A percentile compares a stretch with the other conserved stretches of the same genome.
Evolutionary conservation across 2,329 filamentous ascomycete genomes (phyloP).

Genomic region (Xylaria sp.): DNA sequence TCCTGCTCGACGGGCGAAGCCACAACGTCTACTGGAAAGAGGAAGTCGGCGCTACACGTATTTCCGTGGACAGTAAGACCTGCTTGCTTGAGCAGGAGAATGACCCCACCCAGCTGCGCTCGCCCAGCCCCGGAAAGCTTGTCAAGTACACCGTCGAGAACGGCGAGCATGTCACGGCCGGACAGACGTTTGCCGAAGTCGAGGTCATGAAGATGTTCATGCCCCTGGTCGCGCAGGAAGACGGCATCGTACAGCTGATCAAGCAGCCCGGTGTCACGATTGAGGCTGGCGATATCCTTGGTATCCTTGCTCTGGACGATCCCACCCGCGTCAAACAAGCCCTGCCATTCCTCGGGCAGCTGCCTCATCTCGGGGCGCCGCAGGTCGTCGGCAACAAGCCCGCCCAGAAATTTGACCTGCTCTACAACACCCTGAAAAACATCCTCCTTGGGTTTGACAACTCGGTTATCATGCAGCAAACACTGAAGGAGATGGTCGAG

Average conservation of each 20-base stretch:
- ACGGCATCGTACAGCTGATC: slow-evolving; percentile 95
- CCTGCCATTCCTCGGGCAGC: slow-evolving; percentile 86
- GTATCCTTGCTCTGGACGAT: slow-evolving; percentile 93
- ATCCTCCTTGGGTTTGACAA: slow-evolving; percentile 96
- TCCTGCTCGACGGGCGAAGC: slow-evolving; percentile 87
- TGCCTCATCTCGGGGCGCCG: slow-evolving; percentile 83
- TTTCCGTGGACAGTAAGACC: slow-evolving; percentile 98
- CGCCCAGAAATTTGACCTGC: slow-evolving; percentile 79
- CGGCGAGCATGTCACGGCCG: slow-evolving; percentile 87
- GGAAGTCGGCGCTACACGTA: slow-evolving; percentile 90
- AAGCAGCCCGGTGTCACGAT: slow-evolving; percentile 99
- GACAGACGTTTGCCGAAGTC: slow-evolving; percentile 92
- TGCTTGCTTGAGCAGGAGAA: slow-evolving; percentile 98
- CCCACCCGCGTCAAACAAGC: slow-evolving; percentile 96
- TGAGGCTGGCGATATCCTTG: slow-evolving; percentile 97
- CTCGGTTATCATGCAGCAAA: slow-evolving; percentile 89
- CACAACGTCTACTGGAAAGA: slow-evolving; percentile 99
- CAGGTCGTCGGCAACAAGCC: slow-evolving; percentile 90
- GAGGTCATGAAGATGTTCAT: slow-evolving; percentile 99
- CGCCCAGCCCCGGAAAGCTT: slow-evolving; percentile 93
- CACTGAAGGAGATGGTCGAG: slow-evolving; percentile 84
- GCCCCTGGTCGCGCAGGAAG: slow-evolving; percentile 92
- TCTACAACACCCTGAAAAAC: slow-evolving; percentile 78
- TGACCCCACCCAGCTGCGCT: slow-evolving; percentile 94
- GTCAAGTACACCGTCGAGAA: slow-evolving; percentile 98